Percentiles rank a stretch among this genome's conserved stretches.
Evolutionary conservation across 768 basidiomycete genomes (phyloP).

Genomic region (Cystobasidium ongulense): DNA sequence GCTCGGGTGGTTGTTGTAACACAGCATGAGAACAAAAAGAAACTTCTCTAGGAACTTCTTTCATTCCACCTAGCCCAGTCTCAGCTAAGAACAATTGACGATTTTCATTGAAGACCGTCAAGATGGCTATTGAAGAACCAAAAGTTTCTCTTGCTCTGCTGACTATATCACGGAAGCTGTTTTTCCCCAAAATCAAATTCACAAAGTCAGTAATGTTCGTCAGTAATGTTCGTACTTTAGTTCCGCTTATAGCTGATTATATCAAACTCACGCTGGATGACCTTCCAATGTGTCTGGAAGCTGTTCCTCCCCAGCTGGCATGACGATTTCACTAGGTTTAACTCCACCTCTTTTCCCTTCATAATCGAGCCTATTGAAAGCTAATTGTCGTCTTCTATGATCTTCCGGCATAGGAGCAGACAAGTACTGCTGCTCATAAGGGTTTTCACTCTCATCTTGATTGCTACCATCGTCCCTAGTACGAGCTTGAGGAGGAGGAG

Average conservation of each 20-base stretch:
- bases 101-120: constrained; percentile 38
- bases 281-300: constrained; percentile 23
- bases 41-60: constrained; percentile 34
- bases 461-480: neutral
- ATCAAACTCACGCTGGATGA: constrained; percentile 25
- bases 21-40: constrained; percentile 41
- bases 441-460: constrained; percentile 17
- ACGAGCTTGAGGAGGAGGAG: constrained; percentile 14
- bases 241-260: neutral
- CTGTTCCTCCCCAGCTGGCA: constrained; percentile 15
- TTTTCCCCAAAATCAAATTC: too few species aligned
- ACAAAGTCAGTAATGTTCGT: too few species aligned
- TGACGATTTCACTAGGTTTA: constrained; percentile 11
- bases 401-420: constrained; percentile 29
- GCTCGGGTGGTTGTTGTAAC: constrained; percentile 33
- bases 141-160: constrained; percentile 29
- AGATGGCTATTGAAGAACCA: constrained; percentile 25
- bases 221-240: too few species aligned
- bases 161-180: constrained; percentile 30
- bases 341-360: constrained; percentile 31
- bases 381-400: constrained; percentile 34
- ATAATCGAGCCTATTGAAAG: constrained; percentile 36
- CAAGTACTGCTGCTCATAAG: constrained; percentile 17
- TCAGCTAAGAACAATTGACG: constrained; percentile 39
- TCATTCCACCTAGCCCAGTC: constrained; percentile 36